phyloP scores from a whole-genome alignment of 140 eudicot genomes.

The Anethum foeniculum region DNA sequence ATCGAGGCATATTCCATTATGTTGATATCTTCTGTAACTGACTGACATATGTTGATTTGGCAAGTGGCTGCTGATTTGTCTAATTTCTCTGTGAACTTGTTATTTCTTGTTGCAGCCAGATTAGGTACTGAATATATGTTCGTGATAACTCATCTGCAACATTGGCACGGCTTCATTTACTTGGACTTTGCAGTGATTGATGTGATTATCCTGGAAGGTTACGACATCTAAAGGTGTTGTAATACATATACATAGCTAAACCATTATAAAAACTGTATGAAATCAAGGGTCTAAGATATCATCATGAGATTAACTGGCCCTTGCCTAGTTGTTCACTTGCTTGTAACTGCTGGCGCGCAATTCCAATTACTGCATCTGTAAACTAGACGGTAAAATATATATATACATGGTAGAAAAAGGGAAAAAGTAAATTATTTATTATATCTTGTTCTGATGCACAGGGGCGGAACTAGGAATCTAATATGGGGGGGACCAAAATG shows the following conservation, averaged over 20 bases:
- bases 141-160: neutral
- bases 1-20: neutral
- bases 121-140: neutral
- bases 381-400: neutral
- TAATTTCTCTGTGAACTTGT: neutral
- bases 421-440: neutral
- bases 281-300: neutral
- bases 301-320: neutral
- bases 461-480: too few species aligned
- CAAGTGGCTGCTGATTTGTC: neutral
- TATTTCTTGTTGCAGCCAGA: neutral
- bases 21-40: neutral
- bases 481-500: too few species aligned
- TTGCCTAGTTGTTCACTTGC: neutral
- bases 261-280: neutral
- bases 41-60: neutral
- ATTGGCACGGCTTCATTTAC: neutral
- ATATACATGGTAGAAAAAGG: neutral
- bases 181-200: neutral
- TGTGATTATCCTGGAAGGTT: neutral
- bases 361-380: neutral
- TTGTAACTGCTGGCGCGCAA: neutral
- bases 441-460: neutral
- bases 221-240: neutral
- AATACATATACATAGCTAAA: neutral